Evolutionary conservation across 2,329 filamentous ascomycete species (phyloP).

Genomic region (Clarireedia paspali): DNA sequence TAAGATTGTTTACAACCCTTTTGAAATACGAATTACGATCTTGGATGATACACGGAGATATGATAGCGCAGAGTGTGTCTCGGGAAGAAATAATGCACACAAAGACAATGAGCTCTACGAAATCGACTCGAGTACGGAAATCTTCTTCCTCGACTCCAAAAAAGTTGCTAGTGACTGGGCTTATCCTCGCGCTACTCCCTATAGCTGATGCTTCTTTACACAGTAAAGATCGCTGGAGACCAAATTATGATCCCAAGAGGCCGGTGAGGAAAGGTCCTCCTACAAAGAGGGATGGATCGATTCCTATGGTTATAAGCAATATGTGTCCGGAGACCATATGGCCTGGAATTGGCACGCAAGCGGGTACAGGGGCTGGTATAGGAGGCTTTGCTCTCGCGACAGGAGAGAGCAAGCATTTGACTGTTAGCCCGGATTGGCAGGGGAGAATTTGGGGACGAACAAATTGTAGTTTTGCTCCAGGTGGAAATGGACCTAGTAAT

Average conservation of each 20-base stretch:
- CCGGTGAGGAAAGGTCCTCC: constrained; percentile 24
- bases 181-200: constrained; percentile 15
- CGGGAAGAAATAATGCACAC: not conserved
- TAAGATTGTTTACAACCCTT: too few species aligned
- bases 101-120: constrained; percentile 10
- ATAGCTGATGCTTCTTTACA: constrained; percentile 12
- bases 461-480: constrained; percentile 68
- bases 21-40: not conserved
- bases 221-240: constrained; percentile 1
- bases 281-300: constrained; percentile 30
- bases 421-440: constrained; percentile 68
- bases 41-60: not conserved
- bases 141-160: constrained; percentile 3
- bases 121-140: constrained; percentile 10
- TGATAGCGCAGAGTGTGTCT: not conserved
- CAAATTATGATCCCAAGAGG: constrained; percentile 9
- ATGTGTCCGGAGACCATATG: constrained; percentile 64
- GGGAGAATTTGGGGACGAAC: constrained; percentile 78
- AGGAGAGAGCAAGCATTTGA: constrained; percentile 51
- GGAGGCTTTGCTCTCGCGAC: constrained; percentile 61
- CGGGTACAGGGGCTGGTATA: constrained; percentile 57
- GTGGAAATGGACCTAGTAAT: constrained; percentile 46
- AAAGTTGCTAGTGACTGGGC: constrained; percentile 11
- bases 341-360: constrained; percentile 68
- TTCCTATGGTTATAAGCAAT: constrained; percentile 64